Evolutionary conservation across 768 basidiomycete species (phyloP).

Genomic region (Termitomyces sp.): DNA sequence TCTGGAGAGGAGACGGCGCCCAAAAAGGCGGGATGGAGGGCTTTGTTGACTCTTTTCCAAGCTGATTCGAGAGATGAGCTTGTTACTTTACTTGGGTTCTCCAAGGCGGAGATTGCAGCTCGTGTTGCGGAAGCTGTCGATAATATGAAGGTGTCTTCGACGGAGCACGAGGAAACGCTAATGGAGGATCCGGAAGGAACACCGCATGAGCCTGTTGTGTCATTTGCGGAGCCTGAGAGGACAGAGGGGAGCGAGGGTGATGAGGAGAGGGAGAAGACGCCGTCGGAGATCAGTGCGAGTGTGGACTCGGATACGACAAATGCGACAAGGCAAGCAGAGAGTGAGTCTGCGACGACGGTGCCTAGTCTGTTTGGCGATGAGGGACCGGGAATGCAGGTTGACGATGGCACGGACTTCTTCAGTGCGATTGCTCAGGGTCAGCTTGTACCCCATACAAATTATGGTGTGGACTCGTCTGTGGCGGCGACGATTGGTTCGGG

Average conservation of each 20-base stretch:
- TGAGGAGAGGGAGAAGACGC: constrained; percentile 44
- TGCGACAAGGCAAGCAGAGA: constrained; percentile 50
- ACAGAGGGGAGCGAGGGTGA: constrained; percentile 28
- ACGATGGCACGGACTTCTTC: constrained; percentile 83
- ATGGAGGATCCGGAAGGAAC: constrained; percentile 38
- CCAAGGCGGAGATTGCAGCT: constrained; percentile 74
- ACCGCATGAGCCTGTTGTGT: constrained; percentile 71
- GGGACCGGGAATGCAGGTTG: constrained; percentile 53
- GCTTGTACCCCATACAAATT: constrained; percentile 72
- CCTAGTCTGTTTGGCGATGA: constrained; percentile 89
- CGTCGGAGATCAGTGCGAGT: constrained; percentile 68
- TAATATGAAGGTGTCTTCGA: constrained; percentile 50
- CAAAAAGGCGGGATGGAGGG: constrained; percentile 71
- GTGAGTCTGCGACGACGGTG: constrained; percentile 80
- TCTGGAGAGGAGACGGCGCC: constrained; percentile 24
- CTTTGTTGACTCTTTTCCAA: constrained; percentile 81
- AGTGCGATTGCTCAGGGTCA: constrained; percentile 50
- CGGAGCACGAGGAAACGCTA: constrained; percentile 23
- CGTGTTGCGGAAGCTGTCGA: constrained; percentile 81
- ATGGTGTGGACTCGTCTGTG: constrained; percentile 81
- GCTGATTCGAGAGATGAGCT: constrained; percentile 88
- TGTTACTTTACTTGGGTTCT: constrained; percentile 86
- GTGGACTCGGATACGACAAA: constrained; percentile 58
- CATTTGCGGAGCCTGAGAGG: constrained; percentile 75
- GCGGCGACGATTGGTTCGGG: constrained; percentile 94